Base-by-base conservation (phyloP, 1,284 basidiomycete genomes). In the Heliocybe sulcata region DNA sequence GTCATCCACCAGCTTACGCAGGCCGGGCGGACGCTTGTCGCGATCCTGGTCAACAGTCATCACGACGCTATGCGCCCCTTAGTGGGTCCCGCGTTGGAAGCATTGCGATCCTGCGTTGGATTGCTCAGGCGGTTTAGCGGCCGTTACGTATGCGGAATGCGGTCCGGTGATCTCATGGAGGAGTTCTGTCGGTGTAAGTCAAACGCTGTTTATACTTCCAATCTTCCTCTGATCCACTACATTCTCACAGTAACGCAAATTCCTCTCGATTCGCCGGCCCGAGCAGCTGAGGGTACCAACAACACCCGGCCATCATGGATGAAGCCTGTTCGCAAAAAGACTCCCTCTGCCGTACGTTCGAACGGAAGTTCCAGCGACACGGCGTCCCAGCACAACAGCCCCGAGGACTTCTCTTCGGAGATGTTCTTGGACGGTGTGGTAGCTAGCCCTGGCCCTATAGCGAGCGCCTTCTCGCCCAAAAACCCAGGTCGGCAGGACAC, bases 1-100 rank as follows among this genome's bases (percentile, higher is more conserved):
- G 92, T 94, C 57, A 94, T 94, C 50, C 92, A 95, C 65, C 92
- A 94, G 67, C 75, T 94, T 52, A 94, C 92, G 1, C 92, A 94
- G 64, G 92, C 92, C n/a, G 92, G 92, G 3, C 82, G 92, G 49
- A 93, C 92, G 1, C 76, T 94, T 11, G 82, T 94, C 52, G 90
- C 91, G 14, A 82, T 94, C 57, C 74, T 94, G 19, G 75, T 94
- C 49, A 91, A 91, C 64, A 88, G 86, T 68, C 85, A 87, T 62
- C 78, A 77, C 11, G 85, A 87, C 55, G 70, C 72, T 1, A 68
- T 89, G 54, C 82, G 90, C 58, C 80, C 83, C 29, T 70, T 94
- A 56, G 91, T 93, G 52, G 79, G 89, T 12, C 81, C 89, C 29
- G 85, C 88, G 6, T 79, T 94, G 54, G 90, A 94, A 55, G 90